phyloP scores from a whole-genome alignment of 1,284 basidiomycete genomes.

The Apiotrichum domesticum region DNA sequence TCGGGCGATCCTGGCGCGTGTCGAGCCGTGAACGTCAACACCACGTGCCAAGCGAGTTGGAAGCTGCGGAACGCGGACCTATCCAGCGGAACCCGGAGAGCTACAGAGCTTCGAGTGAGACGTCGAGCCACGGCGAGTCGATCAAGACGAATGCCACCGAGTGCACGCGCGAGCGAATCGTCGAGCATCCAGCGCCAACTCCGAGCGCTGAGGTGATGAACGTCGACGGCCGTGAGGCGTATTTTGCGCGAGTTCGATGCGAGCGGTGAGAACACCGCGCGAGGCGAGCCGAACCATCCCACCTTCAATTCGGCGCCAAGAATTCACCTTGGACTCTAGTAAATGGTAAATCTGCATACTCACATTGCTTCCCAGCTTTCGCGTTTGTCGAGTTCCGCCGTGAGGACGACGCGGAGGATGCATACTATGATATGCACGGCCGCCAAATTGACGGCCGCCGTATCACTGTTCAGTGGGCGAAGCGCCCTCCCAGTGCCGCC shows the following conservation, averaged over 20 bases:
- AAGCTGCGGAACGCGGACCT: too few species aligned
- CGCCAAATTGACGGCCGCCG: slow-evolving; percentile 72
- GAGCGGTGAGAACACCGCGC: too few species aligned
- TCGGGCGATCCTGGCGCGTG: neutral
- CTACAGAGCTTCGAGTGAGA: neutral
- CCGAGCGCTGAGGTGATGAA: too few species aligned
- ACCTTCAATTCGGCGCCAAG: neutral
- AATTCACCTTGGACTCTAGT: neutral
- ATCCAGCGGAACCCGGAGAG: too few species aligned
- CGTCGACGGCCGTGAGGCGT: too few species aligned
- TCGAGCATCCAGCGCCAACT: neutral
- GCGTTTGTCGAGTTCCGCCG: slow-evolving; percentile 86
- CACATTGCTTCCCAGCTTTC: slow-evolving; percentile 59
- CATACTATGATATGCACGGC: slow-evolving; percentile 87
- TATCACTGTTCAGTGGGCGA: slow-evolving; percentile 83
- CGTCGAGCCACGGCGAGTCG: too few species aligned
- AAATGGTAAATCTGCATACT: slow-evolving; percentile 2
- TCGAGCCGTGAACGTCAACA: neutral
- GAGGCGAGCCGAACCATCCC: neutral
- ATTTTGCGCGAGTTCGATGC: too few species aligned
- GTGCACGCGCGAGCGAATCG: neutral
- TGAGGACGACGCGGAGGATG: slow-evolving; percentile 76
- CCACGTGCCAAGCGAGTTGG: neutral
- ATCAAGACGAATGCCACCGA: neutral
- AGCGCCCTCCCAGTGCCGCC: slow-evolving; percentile 76